Evolutionary conservation across 768 basidiomycete species (phyloP), one percentile per base, ranked within the genome.

Genomic region (Lyophyllum semitale): DNA sequence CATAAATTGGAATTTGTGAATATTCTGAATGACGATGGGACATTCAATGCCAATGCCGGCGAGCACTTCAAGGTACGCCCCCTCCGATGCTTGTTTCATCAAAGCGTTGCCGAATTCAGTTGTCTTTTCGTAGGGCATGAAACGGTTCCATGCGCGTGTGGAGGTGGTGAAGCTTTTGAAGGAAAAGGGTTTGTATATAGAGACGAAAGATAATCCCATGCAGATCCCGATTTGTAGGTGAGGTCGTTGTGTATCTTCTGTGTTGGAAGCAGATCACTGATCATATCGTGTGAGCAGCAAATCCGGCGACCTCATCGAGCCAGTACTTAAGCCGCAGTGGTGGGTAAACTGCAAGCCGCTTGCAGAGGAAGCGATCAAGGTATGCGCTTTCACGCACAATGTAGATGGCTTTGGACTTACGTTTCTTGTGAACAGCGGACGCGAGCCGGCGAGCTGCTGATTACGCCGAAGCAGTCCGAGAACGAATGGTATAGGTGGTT

Each of bases 401-500:
- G 35, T 4, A n/a, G n/a, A 44, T 29, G 29, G 8, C 15, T 15
- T 13, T 17, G 47, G 40, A 26, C 35, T 26, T 29, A 27, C 8
- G 9, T 35, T n/a, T 41, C 59, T 18, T 8, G 17, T 38, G 5
- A 4, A 0, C 64, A 96, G 95, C 89, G 94, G 48, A 97, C 95
- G 4, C 77, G 79, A 42, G 90, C 89, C 0, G 96, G 96, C 23
- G 96, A 98, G 67, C 78, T 98, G 42, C 61, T 78, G 40, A 94
- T 98, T 56, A 71, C 78, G 8, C 97, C 96, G 2, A 91, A 91
- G 63, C 79, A 83, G 48, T 95, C 91, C 8, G 96, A 97, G 65
- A 84, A 81, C 41, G 96, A 99, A 37, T 98, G 95, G 95, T 95
- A 91, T 69, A 83, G 93, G 54, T 98, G 97, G 96, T 75, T 98